These are phyloP conservation scores for Penicillium hordei DNA, from an alignment of 2,329 filamentous ascomycete genomes.

Conservation along the genomic window DNA sequence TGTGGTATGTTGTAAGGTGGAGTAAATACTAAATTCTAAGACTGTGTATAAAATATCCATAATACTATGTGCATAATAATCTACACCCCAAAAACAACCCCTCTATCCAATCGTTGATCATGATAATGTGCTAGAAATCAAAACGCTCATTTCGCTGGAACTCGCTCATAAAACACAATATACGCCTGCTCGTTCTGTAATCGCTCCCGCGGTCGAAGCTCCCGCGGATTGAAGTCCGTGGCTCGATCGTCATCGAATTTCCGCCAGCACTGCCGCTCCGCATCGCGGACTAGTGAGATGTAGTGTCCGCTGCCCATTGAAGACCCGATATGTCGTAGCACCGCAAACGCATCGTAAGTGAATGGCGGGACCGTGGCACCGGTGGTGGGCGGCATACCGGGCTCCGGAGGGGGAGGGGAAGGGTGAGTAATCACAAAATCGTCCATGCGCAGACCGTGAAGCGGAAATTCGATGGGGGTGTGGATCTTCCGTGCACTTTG, in stretches of 20 bases:
- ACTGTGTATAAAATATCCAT: background rate
- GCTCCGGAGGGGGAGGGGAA: constrained; percentile 27
- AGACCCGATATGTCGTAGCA: constrained; percentile 72
- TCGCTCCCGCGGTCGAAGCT: constrained; percentile 48
- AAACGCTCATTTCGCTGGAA: constrained; percentile 41
- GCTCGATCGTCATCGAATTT: constrained; percentile 60
- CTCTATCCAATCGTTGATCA: constrained; percentile 21
- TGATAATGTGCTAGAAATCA: constrained; percentile 10
- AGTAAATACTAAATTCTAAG: too few relatives aligned
- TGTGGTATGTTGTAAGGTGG: too few relatives aligned
- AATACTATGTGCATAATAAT: constrained; percentile 2
- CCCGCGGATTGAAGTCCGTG: constrained; percentile 58
- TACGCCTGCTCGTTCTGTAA: constrained; percentile 65
- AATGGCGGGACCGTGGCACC: constrained; percentile 57
- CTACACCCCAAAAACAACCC: background rate
- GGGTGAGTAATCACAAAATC: constrained; percentile 58
- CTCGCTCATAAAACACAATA: constrained; percentile 63
- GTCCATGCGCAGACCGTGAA: constrained; percentile 66
- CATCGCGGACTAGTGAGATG: constrained; percentile 66
- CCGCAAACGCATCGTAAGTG: constrained; percentile 80
- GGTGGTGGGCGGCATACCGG: constrained; percentile 52
- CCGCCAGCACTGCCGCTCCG: constrained; percentile 58
- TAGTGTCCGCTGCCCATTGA: constrained; percentile 76
- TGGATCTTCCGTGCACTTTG: constrained; percentile 66
- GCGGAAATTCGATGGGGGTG: constrained; percentile 72